Evolutionary conservation across 169 alveolate genomes (phyloP), one percentile per base, ranked within the genome.

Genomic region (Eimeria maxima): DNA sequence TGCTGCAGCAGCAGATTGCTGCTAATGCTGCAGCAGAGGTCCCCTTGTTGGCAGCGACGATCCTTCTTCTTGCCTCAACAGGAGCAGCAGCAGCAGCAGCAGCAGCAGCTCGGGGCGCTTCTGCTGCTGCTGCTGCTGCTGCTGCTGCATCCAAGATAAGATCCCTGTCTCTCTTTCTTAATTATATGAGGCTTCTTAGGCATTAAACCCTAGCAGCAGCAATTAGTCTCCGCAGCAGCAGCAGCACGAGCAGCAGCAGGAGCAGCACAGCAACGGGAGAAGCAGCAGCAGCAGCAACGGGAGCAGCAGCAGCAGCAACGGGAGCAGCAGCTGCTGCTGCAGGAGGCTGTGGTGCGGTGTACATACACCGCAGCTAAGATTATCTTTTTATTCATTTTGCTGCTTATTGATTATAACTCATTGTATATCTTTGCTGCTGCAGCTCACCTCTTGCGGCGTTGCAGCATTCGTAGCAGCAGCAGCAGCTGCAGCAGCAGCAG

Each of bases 281-380:
- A 65, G 76, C 76, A 65, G 76, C 76, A 65, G 76, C 42, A 20
- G 76, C 29, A 65, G 76, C 76, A 65, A 29, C 76, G 22, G 76
- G 33, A 65, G 22, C 76, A 29, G 76, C 33, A 65, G 76, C 76
- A 65, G 76, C 76, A 65, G 57, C 57, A 50, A 50, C 57, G 57
- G 57, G 57, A 50, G 57, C 57, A 50, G 57, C 57, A 50, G 5
- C 76, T 18, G 76, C 33, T 18, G 76, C 76, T 24, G 76, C 76
- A 65, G 38, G 76, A 65, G n/a, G 76, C 76, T 65, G 76, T 65
- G 76, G 76, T 65, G 76, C 76, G 76, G 76, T 65, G 76, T 65
- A 65, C 76, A 65, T 65, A 65, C 76, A 65, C 76, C 76, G 13
- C 76, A 65, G n/a, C 42, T 27, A 18, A 18, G 76, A 29, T 10